Percentiles rank a stretch among this genome's conserved stretches.
These are phyloP conservation scores for Potentilla sterilis DNA, from an alignment of 306 rosid genomes.

Conservation along the genomic window DNA sequence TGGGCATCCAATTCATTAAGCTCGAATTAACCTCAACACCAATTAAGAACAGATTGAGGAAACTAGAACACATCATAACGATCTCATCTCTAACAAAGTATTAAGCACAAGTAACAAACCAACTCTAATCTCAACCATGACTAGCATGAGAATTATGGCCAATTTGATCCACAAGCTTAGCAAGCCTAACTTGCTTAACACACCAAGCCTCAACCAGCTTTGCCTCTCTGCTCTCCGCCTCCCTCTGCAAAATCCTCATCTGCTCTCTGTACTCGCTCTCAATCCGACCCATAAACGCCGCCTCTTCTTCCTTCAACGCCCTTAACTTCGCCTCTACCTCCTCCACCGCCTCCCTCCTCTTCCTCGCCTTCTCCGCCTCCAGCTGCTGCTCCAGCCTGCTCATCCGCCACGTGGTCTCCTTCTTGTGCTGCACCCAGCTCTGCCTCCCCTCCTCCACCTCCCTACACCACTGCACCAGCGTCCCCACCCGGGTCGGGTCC, in stretches of 20 bases:
- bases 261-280: slow-evolving; percentile 37
- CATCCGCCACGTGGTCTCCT: slow-evolving; percentile 50
- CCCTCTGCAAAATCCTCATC: slow-evolving; percentile 24
- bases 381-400: slow-evolving; percentile 52
- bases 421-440: slow-evolving; percentile 41
- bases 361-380: slow-evolving; percentile 47
- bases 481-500: slow-evolving; percentile 29
- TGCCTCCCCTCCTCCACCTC: slow-evolving; percentile 48
- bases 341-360: slow-evolving; percentile 43
- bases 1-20: neutral
- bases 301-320: slow-evolving; percentile 38
- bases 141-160: neutral
- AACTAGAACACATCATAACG: neutral
- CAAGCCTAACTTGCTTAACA: slow-evolving; percentile 32
- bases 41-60: neutral
- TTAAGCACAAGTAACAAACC: too few relatives aligned
- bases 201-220: slow-evolving; percentile 40
- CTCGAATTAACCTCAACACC: neutral
- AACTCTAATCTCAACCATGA: neutral
- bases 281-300: slow-evolving; percentile 27
- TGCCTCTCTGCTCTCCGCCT: slow-evolving; percentile 38
- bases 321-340: slow-evolving; percentile 37
- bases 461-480: slow-evolving; percentile 22
- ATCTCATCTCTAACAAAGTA: neutral
- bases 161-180: slow-evolving; percentile 27